Evolutionary conservation across 1,284 basidiomycete species (phyloP), one percentile per base, ranked within the genome.

Genomic region (Xanthoconium separans): DNA sequence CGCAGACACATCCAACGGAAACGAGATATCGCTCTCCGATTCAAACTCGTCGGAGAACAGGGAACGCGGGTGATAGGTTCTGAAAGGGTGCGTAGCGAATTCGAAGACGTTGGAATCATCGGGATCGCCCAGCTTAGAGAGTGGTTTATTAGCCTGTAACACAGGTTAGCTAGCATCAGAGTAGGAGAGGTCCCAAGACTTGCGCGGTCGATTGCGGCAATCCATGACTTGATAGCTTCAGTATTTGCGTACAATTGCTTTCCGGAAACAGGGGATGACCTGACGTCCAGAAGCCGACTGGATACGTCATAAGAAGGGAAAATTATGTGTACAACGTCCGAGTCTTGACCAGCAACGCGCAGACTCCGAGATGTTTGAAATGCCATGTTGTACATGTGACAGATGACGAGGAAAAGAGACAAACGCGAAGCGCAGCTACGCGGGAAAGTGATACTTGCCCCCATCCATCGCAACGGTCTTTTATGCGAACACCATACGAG

Each of bases 281-380:
- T 44, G 13, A 46, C 44, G 40, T 47, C 45, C 47, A 37, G 45
- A 36, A 45, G 44, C 15, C 31, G 44, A 27, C 18, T 39, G 24
- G 51, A 39, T 47, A 43, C 15, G 15, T 51, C 47, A 22, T 50
- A 55, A 29, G 57, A 57, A 61, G 57, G 51, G 46, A 55, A 57
- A 46, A 54, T 6, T 42, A 61, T 31, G 46, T 60, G 42, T 24
- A 49, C 22, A 22, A 50, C 37, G 46, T 51, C 58, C 44, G 52
- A 58, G 45, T 58, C 53, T 68, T 65, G 67, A 57, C 67, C 70
- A 67, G 70, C 65, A 59, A 69, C 36, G 57, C 47, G 58, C 37
- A 53, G 51, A 56, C 51, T 49, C n/a, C n/a, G n/a, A 50, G 58
- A 54, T 45, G 44, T 20, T 50, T 50, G 62, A 49, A 58, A 57